A percentile compares a stretch with the other conserved stretches of the same genome.
phyloP scores from a whole-genome alignment of 768 basidiomycete species.

The Tricholoma bakamatsutake region DNA sequence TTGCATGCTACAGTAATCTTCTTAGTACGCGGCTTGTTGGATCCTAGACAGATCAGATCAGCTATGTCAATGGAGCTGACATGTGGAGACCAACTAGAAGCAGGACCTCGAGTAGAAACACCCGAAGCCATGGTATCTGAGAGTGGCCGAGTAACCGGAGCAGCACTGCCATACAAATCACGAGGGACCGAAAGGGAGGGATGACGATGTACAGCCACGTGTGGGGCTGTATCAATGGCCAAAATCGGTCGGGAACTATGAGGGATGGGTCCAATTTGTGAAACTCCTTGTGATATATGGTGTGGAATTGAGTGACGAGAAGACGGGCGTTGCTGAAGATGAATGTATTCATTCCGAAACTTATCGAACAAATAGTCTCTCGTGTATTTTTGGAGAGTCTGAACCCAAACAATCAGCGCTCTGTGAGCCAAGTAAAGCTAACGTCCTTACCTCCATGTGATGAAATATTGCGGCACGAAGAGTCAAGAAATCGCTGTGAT shows the following conservation, averaged over 20 bases:
- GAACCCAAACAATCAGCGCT: conserved; percentile 11
- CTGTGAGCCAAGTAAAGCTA: conserved; percentile 1
- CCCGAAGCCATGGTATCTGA: conserved; percentile 34
- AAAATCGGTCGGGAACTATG: conserved; percentile 50
- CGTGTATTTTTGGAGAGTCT: conserved; percentile 85
- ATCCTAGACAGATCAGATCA: conserved; percentile 31
- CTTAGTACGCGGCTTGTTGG: conserved; percentile 66
- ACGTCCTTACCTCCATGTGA: conserved; percentile 72
- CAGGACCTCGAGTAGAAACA: conserved; percentile 26
- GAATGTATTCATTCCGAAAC: conserved; percentile 54
- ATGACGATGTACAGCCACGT: conserved; percentile 38
- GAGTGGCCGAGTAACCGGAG: conserved; percentile 35
- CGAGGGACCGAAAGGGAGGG: conserved; percentile 40
- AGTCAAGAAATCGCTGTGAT: conserved; percentile 74
- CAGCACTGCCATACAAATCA: conserved; percentile 41
- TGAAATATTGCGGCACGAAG: conserved; percentile 79
- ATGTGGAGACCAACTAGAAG: conserved; percentile 31
- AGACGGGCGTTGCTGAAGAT: conserved; percentile 41
- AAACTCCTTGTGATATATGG: conserved; percentile 25
- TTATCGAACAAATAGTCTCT: conserved; percentile 79
- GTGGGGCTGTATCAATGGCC: conserved; percentile 57
- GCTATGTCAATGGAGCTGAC: conserved; percentile 14
- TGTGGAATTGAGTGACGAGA: conserved; percentile 43
- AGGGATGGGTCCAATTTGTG: conserved; percentile 41
- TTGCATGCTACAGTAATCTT: conserved; percentile 90